These are phyloP conservation scores for Musa schizocarpa DNA, from an alignment of 176 grass and related monocot genomes.

Conservation along the genomic window DNA sequence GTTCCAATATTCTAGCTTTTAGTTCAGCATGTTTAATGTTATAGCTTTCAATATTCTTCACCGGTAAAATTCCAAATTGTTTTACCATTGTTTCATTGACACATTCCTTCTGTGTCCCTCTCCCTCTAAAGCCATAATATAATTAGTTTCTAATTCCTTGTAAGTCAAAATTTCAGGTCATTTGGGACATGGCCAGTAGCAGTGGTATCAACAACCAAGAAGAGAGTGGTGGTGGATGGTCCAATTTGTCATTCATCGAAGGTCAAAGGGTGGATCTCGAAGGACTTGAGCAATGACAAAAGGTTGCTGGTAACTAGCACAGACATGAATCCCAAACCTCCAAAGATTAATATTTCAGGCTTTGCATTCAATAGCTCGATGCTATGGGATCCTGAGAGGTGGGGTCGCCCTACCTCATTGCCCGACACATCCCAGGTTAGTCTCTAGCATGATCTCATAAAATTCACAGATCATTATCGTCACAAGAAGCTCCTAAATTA, in stretches of 20 bases:
- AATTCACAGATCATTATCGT: no score
- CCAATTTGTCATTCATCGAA: constrained; percentile 76
- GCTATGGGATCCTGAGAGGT: constrained; percentile 49
- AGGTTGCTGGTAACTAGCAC: neutral
- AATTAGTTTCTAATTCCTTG: neutral
- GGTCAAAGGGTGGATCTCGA: constrained; percentile 70
- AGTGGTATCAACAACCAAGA: constrained; percentile 45
- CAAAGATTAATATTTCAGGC: constrained; percentile 33
- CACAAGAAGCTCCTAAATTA: neutral
- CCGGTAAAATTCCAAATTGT: no score
- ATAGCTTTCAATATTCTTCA: no score
- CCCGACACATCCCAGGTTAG: constrained; percentile 36
- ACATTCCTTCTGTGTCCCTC: no score
- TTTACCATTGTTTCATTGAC: no score
- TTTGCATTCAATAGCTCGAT: constrained; percentile 61
- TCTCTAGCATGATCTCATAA: neutral
- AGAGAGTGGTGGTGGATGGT: constrained; percentile 69
- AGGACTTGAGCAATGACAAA: constrained; percentile 36
- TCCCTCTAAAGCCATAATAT: neutral
- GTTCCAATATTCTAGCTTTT: no score
- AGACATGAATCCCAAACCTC: neutral
- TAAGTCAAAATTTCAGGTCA: constrained; percentile 33
- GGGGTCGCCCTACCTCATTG: constrained; percentile 27
- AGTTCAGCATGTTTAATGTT: no score
- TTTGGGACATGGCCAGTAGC: constrained; percentile 95